These are phyloP conservation scores for Gardenia jasminoides DNA, from an alignment of 257 asterid species.

Conservation along the genomic window DNA sequence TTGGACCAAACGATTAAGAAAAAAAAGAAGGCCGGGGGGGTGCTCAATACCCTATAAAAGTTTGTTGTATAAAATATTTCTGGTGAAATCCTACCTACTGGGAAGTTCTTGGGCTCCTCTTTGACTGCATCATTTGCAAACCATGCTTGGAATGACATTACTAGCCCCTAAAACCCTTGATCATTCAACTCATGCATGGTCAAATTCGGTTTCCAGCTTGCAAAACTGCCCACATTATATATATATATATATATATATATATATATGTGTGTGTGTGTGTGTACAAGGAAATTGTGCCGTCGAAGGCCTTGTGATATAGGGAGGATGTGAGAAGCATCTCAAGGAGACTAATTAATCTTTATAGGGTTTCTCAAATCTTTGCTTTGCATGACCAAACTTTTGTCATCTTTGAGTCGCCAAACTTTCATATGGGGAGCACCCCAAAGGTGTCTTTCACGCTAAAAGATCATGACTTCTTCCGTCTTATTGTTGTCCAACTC, in stretches of 20 bases:
- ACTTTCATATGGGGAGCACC: background rate
- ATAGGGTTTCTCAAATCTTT: constrained; percentile 31
- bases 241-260: too few relatives aligned
- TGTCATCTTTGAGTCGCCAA: constrained; percentile 58
- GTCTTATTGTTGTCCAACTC: background rate
- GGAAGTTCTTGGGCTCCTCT: background rate
- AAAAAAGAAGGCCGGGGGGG: background rate
- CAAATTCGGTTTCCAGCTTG: background rate
- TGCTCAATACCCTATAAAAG: background rate
- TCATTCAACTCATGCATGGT: background rate
- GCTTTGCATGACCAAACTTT: constrained; percentile 36
- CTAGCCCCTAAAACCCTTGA: background rate
- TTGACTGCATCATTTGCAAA: background rate
- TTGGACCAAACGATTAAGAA: constrained; percentile 14
- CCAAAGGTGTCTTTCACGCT: constrained; percentile 20
- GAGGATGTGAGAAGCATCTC: background rate
- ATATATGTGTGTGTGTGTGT: too few relatives aligned
- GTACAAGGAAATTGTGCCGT: background rate
- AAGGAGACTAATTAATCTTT: constrained; percentile 1
- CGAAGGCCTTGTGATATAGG: background rate
- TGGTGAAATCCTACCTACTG: background rate
- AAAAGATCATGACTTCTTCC: constrained; percentile 6
- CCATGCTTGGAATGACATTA: background rate
- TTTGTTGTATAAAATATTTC: background rate
- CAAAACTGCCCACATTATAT: background rate